Evolutionary conservation across 495 filamentous ascomycete genomes (phyloP).

Genomic region (Penicillium macrosclerotiorum): DNA sequence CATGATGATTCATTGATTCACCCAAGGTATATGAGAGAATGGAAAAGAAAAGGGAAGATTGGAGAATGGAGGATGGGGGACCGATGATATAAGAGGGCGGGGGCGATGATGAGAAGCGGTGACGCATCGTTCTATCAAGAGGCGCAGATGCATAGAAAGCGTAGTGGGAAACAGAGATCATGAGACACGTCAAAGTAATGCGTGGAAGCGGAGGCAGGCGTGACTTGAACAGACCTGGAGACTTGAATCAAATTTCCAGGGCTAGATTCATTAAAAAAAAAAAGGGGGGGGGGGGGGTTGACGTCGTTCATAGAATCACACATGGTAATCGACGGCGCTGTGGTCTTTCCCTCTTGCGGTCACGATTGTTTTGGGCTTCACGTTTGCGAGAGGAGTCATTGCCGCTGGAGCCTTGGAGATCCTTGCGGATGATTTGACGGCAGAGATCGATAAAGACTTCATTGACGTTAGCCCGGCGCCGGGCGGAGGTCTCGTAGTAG

Average conservation of each 20-base stretch:
- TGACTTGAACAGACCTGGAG: conserved; percentile 8
- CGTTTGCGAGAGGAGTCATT: conserved; percentile 41
- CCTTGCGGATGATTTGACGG: conserved; percentile 82
- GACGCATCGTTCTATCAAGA: conserved; percentile 26
- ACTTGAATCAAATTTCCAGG: not conserved
- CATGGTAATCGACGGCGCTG: conserved; percentile 37
- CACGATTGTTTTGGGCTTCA: conserved; percentile 31
- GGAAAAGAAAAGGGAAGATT: conserved; percentile 12
- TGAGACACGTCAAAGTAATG: conserved; percentile 22
- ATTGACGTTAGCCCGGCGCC: conserved; percentile 84
- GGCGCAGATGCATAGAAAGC: conserved; percentile 19
- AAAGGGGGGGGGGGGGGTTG: not conserved
- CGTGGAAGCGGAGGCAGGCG: conserved; percentile 19
- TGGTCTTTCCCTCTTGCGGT: conserved; percentile 32
- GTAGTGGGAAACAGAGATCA: conserved; percentile 17
- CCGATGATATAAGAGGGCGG: conserved; percentile 17
- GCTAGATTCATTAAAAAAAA: too few species aligned
- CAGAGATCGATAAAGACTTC: conserved; percentile 94
- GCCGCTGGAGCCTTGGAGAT: conserved; percentile 50
- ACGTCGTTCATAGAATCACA: conserved; percentile 40
- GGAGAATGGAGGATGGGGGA: conserved; percentile 6
- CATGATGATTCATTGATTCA: too few species aligned
- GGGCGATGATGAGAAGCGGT: conserved; percentile 13
- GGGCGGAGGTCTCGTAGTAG: conserved; percentile 92
- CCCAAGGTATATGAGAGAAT: conserved; percentile 3